Percentiles rank a stretch among this genome's conserved stretches.
phyloP scores from a whole-genome alignment of 345 rosid genomes.

The Citrus sp. region DNA sequence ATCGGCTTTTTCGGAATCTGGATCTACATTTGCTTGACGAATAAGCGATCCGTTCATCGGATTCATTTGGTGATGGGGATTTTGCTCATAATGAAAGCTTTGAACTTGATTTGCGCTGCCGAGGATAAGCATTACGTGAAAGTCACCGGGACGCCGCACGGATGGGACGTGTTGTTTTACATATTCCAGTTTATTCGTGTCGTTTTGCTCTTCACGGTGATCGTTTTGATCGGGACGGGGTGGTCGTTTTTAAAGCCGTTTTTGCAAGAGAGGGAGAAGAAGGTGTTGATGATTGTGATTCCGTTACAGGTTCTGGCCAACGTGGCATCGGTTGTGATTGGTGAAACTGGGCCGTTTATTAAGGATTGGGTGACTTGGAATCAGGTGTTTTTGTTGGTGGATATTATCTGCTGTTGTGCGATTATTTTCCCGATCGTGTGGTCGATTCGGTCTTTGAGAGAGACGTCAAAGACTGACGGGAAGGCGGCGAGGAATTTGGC shows the following conservation, averaged over 20 bases:
- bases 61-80: constrained; percentile 85
- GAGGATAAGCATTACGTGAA: constrained; percentile 86
- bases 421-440: constrained; percentile 95
- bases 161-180: constrained; percentile 91
- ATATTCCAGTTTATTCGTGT: constrained; percentile 86
- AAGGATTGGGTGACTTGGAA: constrained; percentile 96
- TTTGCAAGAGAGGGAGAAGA: constrained; percentile 96
- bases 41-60: constrained; percentile 61
- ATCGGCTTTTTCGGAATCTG: constrained; percentile 55
- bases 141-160: constrained; percentile 92
- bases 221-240: constrained; percentile 93
- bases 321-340: constrained; percentile 83
- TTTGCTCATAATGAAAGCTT: constrained; percentile 72
- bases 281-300: constrained; percentile 88
- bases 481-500: constrained; percentile 90
- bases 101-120: constrained; percentile 87
- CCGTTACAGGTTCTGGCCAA: constrained; percentile 96
- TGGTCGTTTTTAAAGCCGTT: constrained; percentile 97
- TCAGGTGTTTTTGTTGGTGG: constrained; percentile 82
- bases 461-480: constrained; percentile 89
- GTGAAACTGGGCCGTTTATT: constrained; percentile 89
- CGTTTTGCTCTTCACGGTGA: constrained; percentile 83
- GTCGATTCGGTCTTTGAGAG: constrained; percentile 86
- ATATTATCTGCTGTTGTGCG: constrained; percentile 89
- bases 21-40: constrained; percentile 50